Conservation (phyloP, 108 stramenopile genomes). For the Nitzschia sp. region DNA sequence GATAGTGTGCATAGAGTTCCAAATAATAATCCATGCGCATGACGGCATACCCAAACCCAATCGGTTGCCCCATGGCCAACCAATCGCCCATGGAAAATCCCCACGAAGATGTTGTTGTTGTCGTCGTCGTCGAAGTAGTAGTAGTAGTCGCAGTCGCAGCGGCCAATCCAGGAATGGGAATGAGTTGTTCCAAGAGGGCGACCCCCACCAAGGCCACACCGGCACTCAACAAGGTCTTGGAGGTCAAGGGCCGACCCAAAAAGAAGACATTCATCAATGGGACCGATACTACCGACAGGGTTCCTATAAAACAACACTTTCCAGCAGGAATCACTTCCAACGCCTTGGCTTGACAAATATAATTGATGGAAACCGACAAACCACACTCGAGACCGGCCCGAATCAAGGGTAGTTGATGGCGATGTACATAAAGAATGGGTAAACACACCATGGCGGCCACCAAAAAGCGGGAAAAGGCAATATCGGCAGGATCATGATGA, state of each 20-base stretch:
- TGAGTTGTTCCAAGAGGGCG: slow-evolving; percentile 18
- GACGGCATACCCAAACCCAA: slow-evolving; percentile 59
- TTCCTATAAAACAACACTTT: slow-evolving; percentile 58
- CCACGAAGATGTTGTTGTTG: slow-evolving; percentile 35
- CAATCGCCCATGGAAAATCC: slow-evolving; percentile 43
- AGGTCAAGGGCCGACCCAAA: slow-evolving; percentile 20
- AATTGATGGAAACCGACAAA: slow-evolving; percentile 20
- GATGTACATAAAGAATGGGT: slow-evolving; percentile 5
- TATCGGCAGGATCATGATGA: slow-evolving; percentile 12
- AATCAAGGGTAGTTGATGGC: slow-evolving; percentile 11
- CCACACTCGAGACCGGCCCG: slow-evolving; percentile 23
- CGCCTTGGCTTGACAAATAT: slow-evolving; percentile 27
- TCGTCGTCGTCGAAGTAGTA: slow-evolving; percentile 35
- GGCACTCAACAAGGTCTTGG: slow-evolving; percentile 15
- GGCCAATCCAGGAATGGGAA: slow-evolving; percentile 47
- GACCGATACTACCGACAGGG: slow-evolving; percentile 56
- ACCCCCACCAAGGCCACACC: slow-evolving; percentile 17
- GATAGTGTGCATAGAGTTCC: slow-evolving; percentile 17
- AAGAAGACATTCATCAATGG: slow-evolving; percentile 42
- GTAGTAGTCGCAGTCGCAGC: too few relatives aligned
- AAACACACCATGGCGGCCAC: slow-evolving; percentile 29
- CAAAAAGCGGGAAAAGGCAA: slow-evolving; percentile 29
- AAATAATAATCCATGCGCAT: slow-evolving; percentile 40
- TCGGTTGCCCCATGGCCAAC: slow-evolving; percentile 49
- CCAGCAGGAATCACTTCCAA: slow-evolving; percentile 24